Base-by-base conservation (phyloP, 31 red algal genomes). In the Odonthalia washingtoniensis region DNA sequence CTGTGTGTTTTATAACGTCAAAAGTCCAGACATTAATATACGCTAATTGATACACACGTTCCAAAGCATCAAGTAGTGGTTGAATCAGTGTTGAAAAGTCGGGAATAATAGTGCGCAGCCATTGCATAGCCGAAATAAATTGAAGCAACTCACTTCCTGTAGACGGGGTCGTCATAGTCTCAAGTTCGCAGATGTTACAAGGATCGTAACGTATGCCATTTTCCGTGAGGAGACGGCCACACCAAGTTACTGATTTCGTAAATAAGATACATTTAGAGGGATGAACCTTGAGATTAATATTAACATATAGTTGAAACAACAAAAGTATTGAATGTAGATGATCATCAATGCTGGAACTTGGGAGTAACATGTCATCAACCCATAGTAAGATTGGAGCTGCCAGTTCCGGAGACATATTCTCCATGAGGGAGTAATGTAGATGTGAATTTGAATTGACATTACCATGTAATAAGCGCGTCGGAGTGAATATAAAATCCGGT, bases 91-190 rank as follows among this genome's bases (percentile, higher is more conserved):
- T 30, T 1, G 82, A 1, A 33, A 62, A 86, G 24, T 86, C 68
- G 24, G 69, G 82, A 3, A 86, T 75, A 34, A 39, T 52, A 41
- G 40, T 75, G 37, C 82, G 65, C 82, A 86, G 74, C 82, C 69
- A 74, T 34, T 86, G 74, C 1, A 52, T 39, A 36, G 82, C 78
- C 30, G 60, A 82, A 42, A 82, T 65, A 42, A 82, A 82, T 35
- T 82, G 78, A 5, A 67, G 78, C 2, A 82, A 62, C 36, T 82
- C 31, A 46, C 62, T 46, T 31, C 60, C 78, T 4, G 28, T 34
- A 1, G 33, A 4, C 28, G 78, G 78, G 2, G 32, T 36, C 5
- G 60, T 1, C 52, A 82, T 82, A 24, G n/a, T 66, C 2, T 27
- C 3, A 4, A 78, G 39, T 42, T 41, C 38, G 18, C 60, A 41